Percentiles rank a stretch among this genome's conserved stretches.
These are phyloP conservation scores for Ophiobolus disseminans DNA, from an alignment of 2,329 filamentous ascomycete genomes.

Conservation along the genomic window DNA sequence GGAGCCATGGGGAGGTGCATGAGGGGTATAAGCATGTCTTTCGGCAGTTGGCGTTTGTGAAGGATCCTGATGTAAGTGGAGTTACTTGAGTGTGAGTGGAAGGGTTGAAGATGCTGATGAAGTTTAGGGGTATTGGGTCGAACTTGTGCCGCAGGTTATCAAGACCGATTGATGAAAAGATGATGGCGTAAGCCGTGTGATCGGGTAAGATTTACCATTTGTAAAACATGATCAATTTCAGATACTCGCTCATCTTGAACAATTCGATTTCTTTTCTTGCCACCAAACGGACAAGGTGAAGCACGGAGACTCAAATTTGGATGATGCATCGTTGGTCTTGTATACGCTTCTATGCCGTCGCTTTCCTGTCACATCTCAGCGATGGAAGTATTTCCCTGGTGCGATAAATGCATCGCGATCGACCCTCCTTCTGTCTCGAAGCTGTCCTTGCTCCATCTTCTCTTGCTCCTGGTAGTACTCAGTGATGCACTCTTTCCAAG, in stretches of 20 bases:
- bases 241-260: too few species aligned
- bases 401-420: too few species aligned
- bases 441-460: background rate
- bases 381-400: too few species aligned
- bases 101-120: constrained; percentile 9
- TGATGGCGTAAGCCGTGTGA: background rate
- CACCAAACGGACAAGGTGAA: too few species aligned
- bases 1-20: constrained; percentile 23
- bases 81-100: background rate
- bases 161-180: constrained; percentile 10
- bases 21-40: constrained; percentile 40
- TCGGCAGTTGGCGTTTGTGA: constrained; percentile 42
- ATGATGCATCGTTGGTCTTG: too few species aligned
- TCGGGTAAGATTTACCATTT: background rate
- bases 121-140: constrained; percentile 40
- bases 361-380: too few species aligned
- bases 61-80: constrained; percentile 43
- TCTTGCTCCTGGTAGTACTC: background rate
- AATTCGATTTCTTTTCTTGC: too few species aligned
- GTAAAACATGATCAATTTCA: too few species aligned
- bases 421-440: background rate
- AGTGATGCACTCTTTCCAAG: background rate
- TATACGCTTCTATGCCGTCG: too few species aligned
- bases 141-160: constrained; percentile 36
- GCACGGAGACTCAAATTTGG: too few species aligned